Base-by-base conservation (phyloP, 176 grass and related monocot genomes). In the Carex kokanica region DNA sequence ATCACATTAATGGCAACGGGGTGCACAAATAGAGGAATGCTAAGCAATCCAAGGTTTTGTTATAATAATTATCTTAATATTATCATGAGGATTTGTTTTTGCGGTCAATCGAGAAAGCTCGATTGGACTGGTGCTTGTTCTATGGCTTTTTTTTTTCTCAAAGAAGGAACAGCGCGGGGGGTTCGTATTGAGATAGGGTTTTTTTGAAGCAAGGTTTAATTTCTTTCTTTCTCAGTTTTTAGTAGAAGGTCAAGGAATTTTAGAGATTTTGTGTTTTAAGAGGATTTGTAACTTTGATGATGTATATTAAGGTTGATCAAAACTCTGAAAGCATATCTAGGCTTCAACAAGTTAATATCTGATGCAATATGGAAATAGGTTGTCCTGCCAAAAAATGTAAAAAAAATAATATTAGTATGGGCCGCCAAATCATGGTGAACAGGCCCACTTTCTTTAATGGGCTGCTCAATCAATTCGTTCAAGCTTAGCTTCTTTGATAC, bases 1-100 rank as follows among this genome's bases (percentile, higher is more conserved):
- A 87, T 70, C 75, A 91, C 71, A 40, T 74, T 14, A 98, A 98
- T 86, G 92, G 95, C 79, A 95, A 93, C 61, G 93, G 95, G 8
- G 82, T 95, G 51, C 95, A 93, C 84, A 87, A 82, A 16, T 98
- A 88, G 61, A 24, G 27, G 60, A 8, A 74, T 31, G 25, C 13
- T 14, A 60, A 84, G 80, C 72, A 40, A 27, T 17, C 45, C 63
- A 83, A 77, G 85, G 60, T 89, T 69, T 85, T 74, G 38, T 67
- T 59, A 72, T 79, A 34, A 72, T 79, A 34, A 82, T 77, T 65
- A 72, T 41, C 59, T 78, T 91, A 91, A 93, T 89, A 85, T 72
- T 16, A 11, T 84, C 70, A 69, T 43, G 84, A 75, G 73, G 60
- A 85, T 78, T 85, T 61, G 71, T 85, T 18, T 18, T 86, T 65